phyloP scores from a whole-genome alignment of 495 filamentous ascomycete genomes.

The Penicillium malachiteum region DNA sequence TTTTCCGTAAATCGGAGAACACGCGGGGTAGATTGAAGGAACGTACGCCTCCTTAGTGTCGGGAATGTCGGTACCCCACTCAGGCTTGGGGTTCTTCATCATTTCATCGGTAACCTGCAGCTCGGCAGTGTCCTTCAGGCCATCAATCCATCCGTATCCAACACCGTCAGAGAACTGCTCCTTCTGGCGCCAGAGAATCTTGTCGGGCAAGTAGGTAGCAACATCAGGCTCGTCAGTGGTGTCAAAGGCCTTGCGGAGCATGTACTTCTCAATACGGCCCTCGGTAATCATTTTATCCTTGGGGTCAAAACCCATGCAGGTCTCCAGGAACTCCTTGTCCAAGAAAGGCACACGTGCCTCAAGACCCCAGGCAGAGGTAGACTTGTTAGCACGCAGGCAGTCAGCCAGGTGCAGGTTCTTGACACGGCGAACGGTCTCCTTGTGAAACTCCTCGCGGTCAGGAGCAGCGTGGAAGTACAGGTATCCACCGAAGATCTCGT shows the following conservation, averaged over 20 bases:
- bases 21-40: not conserved
- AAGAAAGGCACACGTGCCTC: slow-evolving; percentile 98
- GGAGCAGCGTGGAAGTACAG: slow-evolving; percentile 97
- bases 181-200: slow-evolving; percentile 98
- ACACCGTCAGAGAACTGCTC: slow-evolving; percentile 99
- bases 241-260: slow-evolving; percentile 95
- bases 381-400: slow-evolving; percentile 97
- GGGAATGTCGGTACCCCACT: slow-evolving; percentile 89
- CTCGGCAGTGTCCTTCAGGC: slow-evolving; percentile 90
- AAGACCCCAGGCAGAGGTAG: slow-evolving; percentile 96
- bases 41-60: slow-evolving; percentile 94
- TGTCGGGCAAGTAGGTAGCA: slow-evolving; percentile 82
- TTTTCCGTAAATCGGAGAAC: not conserved
- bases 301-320: slow-evolving; percentile 88
- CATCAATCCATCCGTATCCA: slow-evolving; percentile 98
- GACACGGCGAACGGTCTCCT: slow-evolving; percentile 85
- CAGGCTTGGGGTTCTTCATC: slow-evolving; percentile 93
- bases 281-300: slow-evolving; percentile 91
- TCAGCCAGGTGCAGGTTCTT: slow-evolving; percentile 95
- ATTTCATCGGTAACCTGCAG: slow-evolving; percentile 88
- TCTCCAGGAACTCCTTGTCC: slow-evolving; percentile 93
- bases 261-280: slow-evolving; percentile 93
- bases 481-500: slow-evolving; percentile 98
- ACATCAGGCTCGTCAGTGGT: slow-evolving; percentile 77
- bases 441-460: slow-evolving; percentile 86